Base-by-base conservation (phyloP, 495 filamentous ascomycete species). In the Pyronema domesticum region DNA sequence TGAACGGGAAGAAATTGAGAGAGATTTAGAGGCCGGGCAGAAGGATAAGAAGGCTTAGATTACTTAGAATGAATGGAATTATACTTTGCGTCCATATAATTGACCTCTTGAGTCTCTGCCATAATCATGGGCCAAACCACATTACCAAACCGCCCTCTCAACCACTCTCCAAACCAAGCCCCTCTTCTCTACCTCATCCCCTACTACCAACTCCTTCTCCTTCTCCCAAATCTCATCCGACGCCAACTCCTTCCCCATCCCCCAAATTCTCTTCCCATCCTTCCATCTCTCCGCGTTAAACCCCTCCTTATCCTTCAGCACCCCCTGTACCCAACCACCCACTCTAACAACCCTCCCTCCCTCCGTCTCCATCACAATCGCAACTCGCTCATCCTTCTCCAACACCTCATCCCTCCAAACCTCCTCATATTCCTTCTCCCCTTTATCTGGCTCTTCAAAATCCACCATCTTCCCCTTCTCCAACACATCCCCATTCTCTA, bases 301-400 rank as follows among this genome's bases (percentile, higher is more conserved):
- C 62, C 78, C 75, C 60, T 78, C 79, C 52, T 77, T 80, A 50
- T 60, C 70, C 53, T 72, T 74, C 54, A 80, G 46, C 17, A 63
- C 36, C 1, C 54, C 61, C 30, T 64, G 60, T 9, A 57, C 60
- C 51, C 56, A 57, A 13, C 51, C 64, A 10, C 58, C 62, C 18
- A 65, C 46, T 39, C 57, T 64, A 17, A 57, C 45, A 5, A 55
- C 53, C 39, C 43, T 42, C 19, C 55, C 62, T n/a, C 33, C 64
- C 13, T 54, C 58, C 17, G 40, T 18, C 13, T 46, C 54, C 3
- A 15, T 15, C 10, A 19, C 42, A 10, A 54, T 56, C 0, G 1
- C 53, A 0, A 54, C 57, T 34, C 48, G 43, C 13, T 59, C 46
- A 14, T 56, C 51, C 34, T 52, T 55, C 13, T 55, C 46, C 37